Evolutionary conservation across 208 protist species (phyloP).

Genomic region (Entamoeba invadens): DNA sequence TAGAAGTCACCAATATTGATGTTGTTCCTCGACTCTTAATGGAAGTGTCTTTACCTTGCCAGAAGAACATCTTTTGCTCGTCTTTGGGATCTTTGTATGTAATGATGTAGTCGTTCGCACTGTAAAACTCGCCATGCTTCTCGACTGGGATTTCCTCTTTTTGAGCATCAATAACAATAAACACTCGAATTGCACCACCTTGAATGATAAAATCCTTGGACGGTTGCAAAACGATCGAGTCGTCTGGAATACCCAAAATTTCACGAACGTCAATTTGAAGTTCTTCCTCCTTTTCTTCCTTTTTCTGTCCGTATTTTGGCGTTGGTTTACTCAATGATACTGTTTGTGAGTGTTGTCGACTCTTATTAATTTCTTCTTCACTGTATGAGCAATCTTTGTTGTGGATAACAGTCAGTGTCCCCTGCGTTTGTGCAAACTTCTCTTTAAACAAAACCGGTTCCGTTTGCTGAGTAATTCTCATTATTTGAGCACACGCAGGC

Average conservation of each 20-base stretch:
- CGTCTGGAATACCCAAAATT: not conserved
- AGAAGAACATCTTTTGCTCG: not conserved
- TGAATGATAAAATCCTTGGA: not conserved
- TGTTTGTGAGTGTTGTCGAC: not conserved
- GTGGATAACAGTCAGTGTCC: not conserved
- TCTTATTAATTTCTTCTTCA: not conserved
- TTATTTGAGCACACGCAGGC: not conserved
- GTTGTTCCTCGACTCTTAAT: not conserved
- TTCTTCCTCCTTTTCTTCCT: not conserved
- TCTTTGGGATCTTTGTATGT: not conserved
- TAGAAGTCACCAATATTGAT: not conserved
- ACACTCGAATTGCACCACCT: not conserved
- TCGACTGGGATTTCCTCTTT: not conserved
- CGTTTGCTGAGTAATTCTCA: not conserved
- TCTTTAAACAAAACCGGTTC: not conserved
- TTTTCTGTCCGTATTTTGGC: not conserved
- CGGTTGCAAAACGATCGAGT: not conserved
- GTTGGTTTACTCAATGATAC: not conserved
- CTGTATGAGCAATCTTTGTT: not conserved
- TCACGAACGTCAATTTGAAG: not conserved
- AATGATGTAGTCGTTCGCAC: not conserved
- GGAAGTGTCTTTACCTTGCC: not conserved
- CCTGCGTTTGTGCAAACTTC: not conserved
- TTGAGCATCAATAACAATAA: not conserved
- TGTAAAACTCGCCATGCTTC: not conserved